phyloP scores from a whole-genome alignment of 2,329 filamentous ascomycete species.

The Penicillium italicum region DNA sequence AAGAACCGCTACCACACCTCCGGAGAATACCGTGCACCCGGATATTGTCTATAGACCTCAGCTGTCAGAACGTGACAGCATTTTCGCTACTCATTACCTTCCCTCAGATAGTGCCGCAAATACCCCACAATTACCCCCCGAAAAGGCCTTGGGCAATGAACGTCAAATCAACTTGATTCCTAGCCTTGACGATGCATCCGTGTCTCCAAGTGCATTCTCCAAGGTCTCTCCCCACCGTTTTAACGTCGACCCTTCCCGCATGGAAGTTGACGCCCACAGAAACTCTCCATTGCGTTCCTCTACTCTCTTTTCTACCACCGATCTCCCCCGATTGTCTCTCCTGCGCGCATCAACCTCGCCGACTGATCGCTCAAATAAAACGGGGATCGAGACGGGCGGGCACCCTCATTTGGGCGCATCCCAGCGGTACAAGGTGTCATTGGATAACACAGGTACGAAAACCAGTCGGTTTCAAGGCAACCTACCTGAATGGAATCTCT shows the following conservation, averaged over 20 bases:
- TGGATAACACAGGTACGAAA: slow-evolving; percentile 25
- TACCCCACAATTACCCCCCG: slow-evolving; percentile 37
- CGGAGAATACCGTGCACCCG: slow-evolving; percentile 27
- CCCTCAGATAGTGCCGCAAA: slow-evolving; percentile 48
- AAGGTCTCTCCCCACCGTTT: slow-evolving; percentile 30
- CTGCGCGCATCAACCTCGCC: slow-evolving; percentile 28
- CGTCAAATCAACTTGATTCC: slow-evolving; percentile 32
- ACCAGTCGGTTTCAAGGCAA: slow-evolving; percentile 17
- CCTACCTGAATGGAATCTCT: slow-evolving; percentile 23
- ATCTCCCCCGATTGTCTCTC: slow-evolving; percentile 24
- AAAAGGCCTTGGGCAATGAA: slow-evolving; percentile 29
- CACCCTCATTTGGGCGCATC: slow-evolving; percentile 19
- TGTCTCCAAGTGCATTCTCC: slow-evolving; percentile 27
- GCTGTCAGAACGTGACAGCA: slow-evolving; percentile 60
- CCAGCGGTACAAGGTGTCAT: slow-evolving; percentile 22
- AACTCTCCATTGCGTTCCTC: slow-evolving; percentile 29
- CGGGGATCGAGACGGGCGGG: slow-evolving; percentile 20
- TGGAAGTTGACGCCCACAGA: slow-evolving; percentile 39
- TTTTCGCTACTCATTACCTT: slow-evolving; percentile 61
- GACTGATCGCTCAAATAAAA: slow-evolving; percentile 22
- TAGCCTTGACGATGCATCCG: slow-evolving; percentile 30
- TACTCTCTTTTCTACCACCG: slow-evolving; percentile 25
- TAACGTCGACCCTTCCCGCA: slow-evolving; percentile 32
- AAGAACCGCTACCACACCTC: slow-evolving; percentile 34
- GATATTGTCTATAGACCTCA: slow-evolving; percentile 44